Base-by-base conservation (phyloP, 345 rosid species). In the Conringia planisiliqua region DNA sequence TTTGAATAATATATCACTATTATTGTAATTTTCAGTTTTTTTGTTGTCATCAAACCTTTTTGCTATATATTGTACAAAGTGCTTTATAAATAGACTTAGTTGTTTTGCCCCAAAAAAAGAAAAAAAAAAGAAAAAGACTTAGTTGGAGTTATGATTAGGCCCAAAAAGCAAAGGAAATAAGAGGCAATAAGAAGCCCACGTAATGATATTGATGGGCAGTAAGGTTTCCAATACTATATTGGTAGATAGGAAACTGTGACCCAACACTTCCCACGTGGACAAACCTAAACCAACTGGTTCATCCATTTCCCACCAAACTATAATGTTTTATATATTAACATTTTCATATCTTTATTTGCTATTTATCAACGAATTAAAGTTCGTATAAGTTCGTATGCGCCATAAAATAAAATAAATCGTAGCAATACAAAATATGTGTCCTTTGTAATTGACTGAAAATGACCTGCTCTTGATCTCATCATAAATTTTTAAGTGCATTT, bases 151-250 rank as follows among this genome's bases (percentile, higher is more conserved):
- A 50, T 44, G 42, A 1, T 57, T 75, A 67, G 74, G 62, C 61
- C 61, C 70, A 62, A 52, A 51, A 42, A 16, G 17, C 22, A 16
- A 48, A 66, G 47, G 57, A 68, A 10, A 51, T 54, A 27, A 22
- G 14, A 44, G 70, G 75, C 59, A 6, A 46, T 61, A 60, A 61
- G 2, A 62, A 51, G 40, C 70, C 74, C 74, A 68, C 79, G 79
- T 75, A 7, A 29, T 30, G 67, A 46, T 1, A 40, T 4, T 44
- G 38, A 55, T 44, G 50, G 52, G n/a, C 42, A 67, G 51, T 39
- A 50, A 10, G 3, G 18, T 30, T 27, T 42, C 20, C 39, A 30
- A 56, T 3, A n/a, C 10, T 56, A 30, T 14, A 71, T 56, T 64
- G 54, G 54, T 68, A 10, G 63, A 24, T 76, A 61, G 56, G 46